These are phyloP conservation scores for Claviceps sp. DNA, from an alignment of 2,329 filamentous ascomycete genomes.

Conservation along the genomic window DNA sequence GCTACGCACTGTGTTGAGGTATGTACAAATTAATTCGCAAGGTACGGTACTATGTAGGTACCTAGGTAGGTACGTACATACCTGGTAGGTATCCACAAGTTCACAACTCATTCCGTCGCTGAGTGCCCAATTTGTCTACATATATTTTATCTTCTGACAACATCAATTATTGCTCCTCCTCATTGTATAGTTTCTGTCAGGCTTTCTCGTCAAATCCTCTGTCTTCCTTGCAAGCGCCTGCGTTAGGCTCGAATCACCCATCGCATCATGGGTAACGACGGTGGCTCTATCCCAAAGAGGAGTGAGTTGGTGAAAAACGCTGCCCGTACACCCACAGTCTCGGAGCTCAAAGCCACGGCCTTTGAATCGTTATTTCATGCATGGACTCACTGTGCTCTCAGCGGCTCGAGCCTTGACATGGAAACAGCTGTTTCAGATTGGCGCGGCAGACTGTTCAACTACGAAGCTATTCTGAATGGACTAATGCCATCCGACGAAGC, in stretches of 20 bases:
- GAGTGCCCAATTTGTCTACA: background rate
- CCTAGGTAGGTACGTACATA: too few relatives aligned
- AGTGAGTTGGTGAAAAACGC: constrained; percentile 93
- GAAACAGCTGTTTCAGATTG: constrained; percentile 73
- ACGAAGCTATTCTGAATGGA: constrained; percentile 67
- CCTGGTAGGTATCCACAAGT: too few relatives aligned
- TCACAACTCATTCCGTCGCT: too few relatives aligned
- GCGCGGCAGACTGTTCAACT: constrained; percentile 80
- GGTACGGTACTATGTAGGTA: too few relatives aligned
- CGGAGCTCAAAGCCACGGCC: constrained; percentile 78
- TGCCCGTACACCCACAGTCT: constrained; percentile 65
- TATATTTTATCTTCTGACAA: background rate
- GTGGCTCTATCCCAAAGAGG: constrained; percentile 88
- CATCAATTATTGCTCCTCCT: background rate
- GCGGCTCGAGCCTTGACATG: constrained; percentile 54
- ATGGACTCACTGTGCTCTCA: constrained; percentile 83
- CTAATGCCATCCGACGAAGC: constrained; percentile 48
- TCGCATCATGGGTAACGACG: constrained; percentile 76
- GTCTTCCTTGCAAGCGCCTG: background rate
- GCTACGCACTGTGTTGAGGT: background rate
- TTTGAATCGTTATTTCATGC: constrained; percentile 74
- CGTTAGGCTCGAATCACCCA: background rate
- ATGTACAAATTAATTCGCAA: too few relatives aligned
- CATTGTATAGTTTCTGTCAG: background rate
- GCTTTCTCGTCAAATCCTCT: background rate